These are phyloP conservation scores for Diaporthe sp. DNA, from an alignment of 2,329 filamentous ascomycete genomes.

Conservation along the genomic window DNA sequence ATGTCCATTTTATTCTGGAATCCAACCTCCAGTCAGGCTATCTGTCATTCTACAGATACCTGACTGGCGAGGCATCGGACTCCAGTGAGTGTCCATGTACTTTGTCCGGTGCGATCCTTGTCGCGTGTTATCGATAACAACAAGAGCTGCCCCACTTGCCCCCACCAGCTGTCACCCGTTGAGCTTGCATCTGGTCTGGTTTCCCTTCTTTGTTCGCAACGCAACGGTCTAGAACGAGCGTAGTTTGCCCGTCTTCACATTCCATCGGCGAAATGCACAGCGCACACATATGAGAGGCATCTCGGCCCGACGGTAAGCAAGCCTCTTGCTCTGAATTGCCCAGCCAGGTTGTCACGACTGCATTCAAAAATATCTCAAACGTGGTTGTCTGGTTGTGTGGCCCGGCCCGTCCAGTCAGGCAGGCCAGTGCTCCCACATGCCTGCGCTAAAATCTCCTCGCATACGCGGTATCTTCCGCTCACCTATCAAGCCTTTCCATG, in stretches of 20 bases:
- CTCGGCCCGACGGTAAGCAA: not conserved
- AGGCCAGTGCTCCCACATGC: not conserved
- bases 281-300: not conserved
- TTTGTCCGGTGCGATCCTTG: not conserved
- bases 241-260: not conserved
- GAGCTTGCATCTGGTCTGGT: not conserved
- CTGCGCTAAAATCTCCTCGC: not conserved
- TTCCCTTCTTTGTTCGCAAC: not conserved
- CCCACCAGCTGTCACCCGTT: not conserved
- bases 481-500: not conserved
- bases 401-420: conserved; percentile 8
- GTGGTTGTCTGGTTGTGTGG: not conserved
- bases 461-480: not conserved
- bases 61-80: not conserved
- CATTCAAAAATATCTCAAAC: too few relatives aligned
- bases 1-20: not conserved
- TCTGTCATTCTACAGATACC: not conserved
- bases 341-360: not conserved
- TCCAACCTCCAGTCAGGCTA: not conserved
- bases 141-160: conserved; percentile 1
- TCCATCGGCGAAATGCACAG: not conserved
- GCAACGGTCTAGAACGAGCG: not conserved
- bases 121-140: not conserved
- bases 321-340: too few relatives aligned
- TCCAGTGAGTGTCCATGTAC: not conserved